Evolutionary conservation across 331 rosid genomes (phyloP).

Genomic region (Cucumis variabilis): DNA sequence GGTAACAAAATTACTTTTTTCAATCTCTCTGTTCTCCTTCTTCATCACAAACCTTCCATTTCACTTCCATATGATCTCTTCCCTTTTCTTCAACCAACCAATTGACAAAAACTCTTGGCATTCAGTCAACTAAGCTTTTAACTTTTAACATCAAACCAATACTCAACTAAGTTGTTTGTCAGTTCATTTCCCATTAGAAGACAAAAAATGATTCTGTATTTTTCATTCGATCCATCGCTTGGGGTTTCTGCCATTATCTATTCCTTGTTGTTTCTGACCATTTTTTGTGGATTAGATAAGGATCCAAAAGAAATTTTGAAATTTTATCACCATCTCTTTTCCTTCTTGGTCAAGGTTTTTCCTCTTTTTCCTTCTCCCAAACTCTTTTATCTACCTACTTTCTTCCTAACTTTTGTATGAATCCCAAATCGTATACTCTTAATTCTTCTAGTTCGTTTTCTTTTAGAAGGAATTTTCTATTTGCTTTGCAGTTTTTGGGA

Average conservation of each 20-base stretch:
- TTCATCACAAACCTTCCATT: slow-evolving; percentile 52
- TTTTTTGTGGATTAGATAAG: neutral
- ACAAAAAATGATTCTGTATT: neutral
- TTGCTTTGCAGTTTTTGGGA: neutral
- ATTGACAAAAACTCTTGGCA: slow-evolving; percentile 79
- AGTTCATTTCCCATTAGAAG: neutral
- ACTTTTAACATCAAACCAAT: neutral
- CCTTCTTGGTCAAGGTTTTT: neutral
- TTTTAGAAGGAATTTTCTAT: neutral
- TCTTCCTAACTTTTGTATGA: slow-evolving; percentile 11
- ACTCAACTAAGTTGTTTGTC: neutral
- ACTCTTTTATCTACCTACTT: slow-evolving; percentile 25
- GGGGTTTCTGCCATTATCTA: slow-evolving; percentile 3
- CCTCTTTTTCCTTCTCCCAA: neutral
- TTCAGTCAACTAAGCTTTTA: too few species aligned
- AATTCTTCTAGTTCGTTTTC: slow-evolving; percentile 26
- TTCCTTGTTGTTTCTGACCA: neutral
- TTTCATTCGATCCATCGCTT: neutral
- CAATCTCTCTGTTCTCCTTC: slow-evolving; percentile 62
- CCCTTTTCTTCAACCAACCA: slow-evolving; percentile 66
- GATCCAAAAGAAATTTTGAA: neutral
- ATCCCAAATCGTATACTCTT: slow-evolving; percentile 36
- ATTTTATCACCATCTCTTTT: neutral
- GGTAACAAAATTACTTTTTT: slow-evolving; percentile 55
- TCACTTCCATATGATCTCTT: slow-evolving; percentile 48